Percentiles rank a stretch among this genome's conserved stretches.
Conservation (phyloP, 2,329 filamentous ascomycete genomes). For the Pochonia chlamydosporia region DNA sequence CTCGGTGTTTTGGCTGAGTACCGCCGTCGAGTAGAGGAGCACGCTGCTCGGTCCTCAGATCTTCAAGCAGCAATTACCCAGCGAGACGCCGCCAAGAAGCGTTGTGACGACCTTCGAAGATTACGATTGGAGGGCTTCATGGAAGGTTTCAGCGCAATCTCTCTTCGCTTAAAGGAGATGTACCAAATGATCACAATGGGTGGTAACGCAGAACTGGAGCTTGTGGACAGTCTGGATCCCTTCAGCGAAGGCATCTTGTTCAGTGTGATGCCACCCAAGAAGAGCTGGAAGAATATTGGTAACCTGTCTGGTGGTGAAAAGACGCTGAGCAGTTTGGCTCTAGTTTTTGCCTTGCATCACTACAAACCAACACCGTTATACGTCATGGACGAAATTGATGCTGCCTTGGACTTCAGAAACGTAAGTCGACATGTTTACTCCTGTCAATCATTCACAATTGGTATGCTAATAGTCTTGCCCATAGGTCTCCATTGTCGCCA, state of each 20-base stretch:
- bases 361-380: conserved; percentile 97
- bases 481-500: conserved; percentile 92
- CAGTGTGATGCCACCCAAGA: conserved; percentile 98
- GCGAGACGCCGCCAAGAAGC: conserved; percentile 84
- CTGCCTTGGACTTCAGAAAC: conserved; percentile 94
- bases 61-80: conserved; percentile 69
- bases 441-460: too few species aligned
- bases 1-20: conserved; percentile 86
- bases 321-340: conserved; percentile 83
- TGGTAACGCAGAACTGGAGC: conserved; percentile 92
- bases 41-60: conserved; percentile 75
- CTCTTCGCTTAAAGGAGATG: conserved; percentile 95
- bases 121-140: conserved; percentile 94
- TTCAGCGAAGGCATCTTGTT: conserved; percentile 97
- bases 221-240: conserved; percentile 92
- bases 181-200: conserved; percentile 99
- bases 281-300: conserved; percentile 99
- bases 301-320: conserved; percentile 96
- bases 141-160: conserved; percentile 94
- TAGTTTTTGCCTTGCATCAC: conserved; percentile 97
- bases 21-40: conserved; percentile 76
- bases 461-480: neutral
- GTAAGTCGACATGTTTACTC: too few species aligned
- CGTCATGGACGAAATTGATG: conserved; percentile 99
- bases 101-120: conserved; percentile 85